These are phyloP conservation scores for Asterophora parasitica DNA, from an alignment of 768 basidiomycete genomes.

Conservation along the genomic window DNA sequence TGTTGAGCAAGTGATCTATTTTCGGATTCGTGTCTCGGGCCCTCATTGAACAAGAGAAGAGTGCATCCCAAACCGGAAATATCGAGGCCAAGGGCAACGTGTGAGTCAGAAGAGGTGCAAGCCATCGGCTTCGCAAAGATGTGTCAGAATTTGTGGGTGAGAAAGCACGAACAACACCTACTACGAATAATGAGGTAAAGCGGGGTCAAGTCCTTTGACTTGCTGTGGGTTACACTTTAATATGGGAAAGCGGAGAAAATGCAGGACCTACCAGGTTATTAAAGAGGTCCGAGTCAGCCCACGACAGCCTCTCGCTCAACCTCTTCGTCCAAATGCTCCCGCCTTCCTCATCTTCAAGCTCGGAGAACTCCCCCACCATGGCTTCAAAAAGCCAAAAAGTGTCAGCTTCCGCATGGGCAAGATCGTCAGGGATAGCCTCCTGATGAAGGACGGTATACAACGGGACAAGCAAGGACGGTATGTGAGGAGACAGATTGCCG, in stretches of 20 bases:
- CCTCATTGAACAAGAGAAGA: conserved; percentile 58
- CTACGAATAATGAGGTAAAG: conserved; percentile 78
- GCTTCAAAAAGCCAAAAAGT: conserved; percentile 81
- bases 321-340: conserved; percentile 58
- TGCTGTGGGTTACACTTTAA: conserved; percentile 33
- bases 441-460: conserved; percentile 58
- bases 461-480: conserved; percentile 66
- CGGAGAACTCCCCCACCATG: conserved; percentile 66
- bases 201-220: conserved; percentile 61
- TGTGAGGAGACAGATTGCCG: conserved; percentile 60
- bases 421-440: conserved; percentile 57
- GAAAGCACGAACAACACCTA: conserved; percentile 30
- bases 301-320: conserved; percentile 53
- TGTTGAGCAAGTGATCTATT: conserved; percentile 63
- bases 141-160: conserved; percentile 1
- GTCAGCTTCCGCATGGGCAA: conserved; percentile 71
- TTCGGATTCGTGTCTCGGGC: conserved; percentile 55
- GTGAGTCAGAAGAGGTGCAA: conserved; percentile 66
- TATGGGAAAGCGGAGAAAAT: conserved; percentile 7
- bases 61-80: conserved; percentile 63
- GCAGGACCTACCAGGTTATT: conserved; percentile 47
- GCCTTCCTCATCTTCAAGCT: conserved; percentile 66
- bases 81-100: conserved; percentile 62
- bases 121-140: conserved; percentile 54
- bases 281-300: conserved; percentile 61